A percentile compares a stretch with the other conserved stretches of the same genome.
These are phyloP conservation scores for Fonsecaea multimorphosa DNA, from an alignment of 2,329 filamentous ascomycete genomes.

Conservation along the genomic window DNA sequence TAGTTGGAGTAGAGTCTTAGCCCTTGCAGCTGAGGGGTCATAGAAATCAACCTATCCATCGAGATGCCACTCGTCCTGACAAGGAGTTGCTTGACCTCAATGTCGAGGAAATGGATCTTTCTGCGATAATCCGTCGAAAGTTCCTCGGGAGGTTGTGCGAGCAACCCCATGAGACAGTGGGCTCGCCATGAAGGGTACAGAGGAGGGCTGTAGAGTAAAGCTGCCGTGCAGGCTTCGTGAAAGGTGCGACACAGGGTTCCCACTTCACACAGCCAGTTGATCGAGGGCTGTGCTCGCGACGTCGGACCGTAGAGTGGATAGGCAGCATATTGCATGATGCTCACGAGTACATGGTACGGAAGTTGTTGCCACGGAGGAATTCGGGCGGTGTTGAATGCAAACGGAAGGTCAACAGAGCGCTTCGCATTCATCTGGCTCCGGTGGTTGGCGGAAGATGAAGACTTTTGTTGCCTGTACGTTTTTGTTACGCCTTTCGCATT, in stretches of 20 bases:
- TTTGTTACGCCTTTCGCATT: slow-evolving; percentile 5
- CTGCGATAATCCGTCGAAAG: slow-evolving; percentile 63
- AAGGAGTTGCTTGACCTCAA: slow-evolving; percentile 68
- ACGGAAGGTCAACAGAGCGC: neutral
- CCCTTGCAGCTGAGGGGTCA: slow-evolving; percentile 70
- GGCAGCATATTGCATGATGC: slow-evolving; percentile 73
- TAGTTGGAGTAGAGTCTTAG: slow-evolving; percentile 74
- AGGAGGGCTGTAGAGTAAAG: slow-evolving; percentile 72
- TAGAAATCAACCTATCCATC: slow-evolving; percentile 64
- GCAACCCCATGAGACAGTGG: slow-evolving; percentile 57
- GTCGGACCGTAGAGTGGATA: slow-evolving; percentile 60
- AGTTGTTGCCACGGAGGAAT: slow-evolving; percentile 66
- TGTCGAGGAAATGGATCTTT: slow-evolving; percentile 72
- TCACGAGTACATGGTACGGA: slow-evolving; percentile 71
- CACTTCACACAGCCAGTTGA: slow-evolving; percentile 69
- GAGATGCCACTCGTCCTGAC: slow-evolving; percentile 63
- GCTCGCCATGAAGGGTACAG: slow-evolving; percentile 61
- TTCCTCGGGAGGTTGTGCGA: slow-evolving; percentile 58
- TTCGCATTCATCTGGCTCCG: neutral
- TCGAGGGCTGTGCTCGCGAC: slow-evolving; percentile 52
- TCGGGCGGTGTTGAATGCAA: slow-evolving; percentile 5
- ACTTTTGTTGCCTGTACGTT: slow-evolving; percentile 29
- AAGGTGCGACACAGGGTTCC: slow-evolving; percentile 70
- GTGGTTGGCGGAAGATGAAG: neutral
- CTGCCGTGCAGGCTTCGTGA: slow-evolving; percentile 73